Percentiles rank a stretch among this genome's conserved stretches.
phyloP scores from a whole-genome alignment of 192 early-diverging fungal species.

The Podila epigama region DNA sequence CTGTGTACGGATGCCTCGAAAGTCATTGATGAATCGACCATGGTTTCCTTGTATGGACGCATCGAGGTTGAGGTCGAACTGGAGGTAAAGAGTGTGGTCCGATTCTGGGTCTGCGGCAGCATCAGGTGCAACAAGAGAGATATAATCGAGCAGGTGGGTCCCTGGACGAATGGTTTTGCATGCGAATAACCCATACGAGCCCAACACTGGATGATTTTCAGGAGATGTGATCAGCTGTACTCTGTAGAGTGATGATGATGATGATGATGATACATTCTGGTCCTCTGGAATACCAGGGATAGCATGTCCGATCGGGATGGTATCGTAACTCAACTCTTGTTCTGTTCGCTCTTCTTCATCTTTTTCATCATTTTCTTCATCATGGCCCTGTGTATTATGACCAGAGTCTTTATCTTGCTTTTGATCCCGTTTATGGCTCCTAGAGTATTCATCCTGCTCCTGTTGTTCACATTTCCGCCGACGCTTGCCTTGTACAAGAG shows the following conservation, averaged over 20 bases:
- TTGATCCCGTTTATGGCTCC: too few relatives aligned
- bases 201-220: constrained; percentile 27
- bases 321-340: constrained; percentile 20
- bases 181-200: constrained; percentile 42
- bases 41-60: constrained; percentile 40
- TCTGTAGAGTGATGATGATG: neutral
- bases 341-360: constrained; percentile 5
- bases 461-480: neutral
- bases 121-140: constrained; percentile 35
- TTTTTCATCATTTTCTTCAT: neutral
- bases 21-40: constrained; percentile 45
- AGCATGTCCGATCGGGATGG: constrained; percentile 32
- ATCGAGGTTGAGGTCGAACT: constrained; percentile 38
- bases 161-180: constrained; percentile 21
- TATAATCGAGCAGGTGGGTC: constrained; percentile 34
- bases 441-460: neutral
- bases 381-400: neutral
- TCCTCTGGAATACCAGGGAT: constrained; percentile 14
- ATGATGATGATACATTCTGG: neutral
- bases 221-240: constrained; percentile 26
- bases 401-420: neutral
- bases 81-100: constrained; percentile 40
- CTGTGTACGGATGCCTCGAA: constrained; percentile 25
- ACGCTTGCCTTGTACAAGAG: constrained; percentile 33
- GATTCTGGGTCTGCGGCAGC: constrained; percentile 36